Evolutionary conservation across 1,139 yeast genomes (phyloP).

Genomic region (Pichia norvegensis): DNA sequence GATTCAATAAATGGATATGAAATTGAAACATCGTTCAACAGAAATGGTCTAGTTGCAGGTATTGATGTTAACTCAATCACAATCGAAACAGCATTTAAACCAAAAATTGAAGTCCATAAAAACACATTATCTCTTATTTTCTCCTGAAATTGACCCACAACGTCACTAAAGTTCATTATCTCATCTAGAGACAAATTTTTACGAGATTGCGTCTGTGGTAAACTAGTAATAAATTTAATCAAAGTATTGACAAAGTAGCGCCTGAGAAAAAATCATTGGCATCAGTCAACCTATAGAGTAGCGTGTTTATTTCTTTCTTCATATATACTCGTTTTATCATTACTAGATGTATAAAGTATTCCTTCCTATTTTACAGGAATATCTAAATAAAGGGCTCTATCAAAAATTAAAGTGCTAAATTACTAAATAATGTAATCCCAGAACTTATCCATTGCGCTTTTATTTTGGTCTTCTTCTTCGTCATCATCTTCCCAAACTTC

Average conservation of each 20-base stretch:
- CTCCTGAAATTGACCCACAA: slow-evolving; percentile 3
- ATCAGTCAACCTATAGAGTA: no score
- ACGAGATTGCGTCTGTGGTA: neutral
- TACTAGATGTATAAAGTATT: neutral
- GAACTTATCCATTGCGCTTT: slow-evolving; percentile 25
- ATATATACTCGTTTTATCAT: neutral
- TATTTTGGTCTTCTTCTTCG: slow-evolving; percentile 1
- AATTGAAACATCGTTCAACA: slow-evolving; percentile 32
- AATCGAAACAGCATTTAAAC: slow-evolving; percentile 2
- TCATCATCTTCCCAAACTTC: slow-evolving; percentile 23
- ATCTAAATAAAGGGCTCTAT: neutral
- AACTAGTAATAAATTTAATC: no score
- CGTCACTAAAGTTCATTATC: slow-evolving; percentile 1
- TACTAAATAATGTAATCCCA: slow-evolving; percentile 40
- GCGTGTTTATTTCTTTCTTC: no score
- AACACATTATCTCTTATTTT: slow-evolving; percentile 12
- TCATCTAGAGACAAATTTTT: neutral
- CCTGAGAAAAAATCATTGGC: neutral
- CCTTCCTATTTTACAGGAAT: neutral
- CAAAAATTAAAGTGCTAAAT: no score
- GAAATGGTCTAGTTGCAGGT: slow-evolving; percentile 35
- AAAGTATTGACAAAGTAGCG: no score
- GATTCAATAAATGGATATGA: slow-evolving; percentile 39
- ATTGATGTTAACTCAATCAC: slow-evolving; percentile 18
- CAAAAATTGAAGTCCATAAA: slow-evolving; percentile 13